phyloP scores from a whole-genome alignment of 495 filamentous ascomycete species.

The Neurospora tetraspora region DNA sequence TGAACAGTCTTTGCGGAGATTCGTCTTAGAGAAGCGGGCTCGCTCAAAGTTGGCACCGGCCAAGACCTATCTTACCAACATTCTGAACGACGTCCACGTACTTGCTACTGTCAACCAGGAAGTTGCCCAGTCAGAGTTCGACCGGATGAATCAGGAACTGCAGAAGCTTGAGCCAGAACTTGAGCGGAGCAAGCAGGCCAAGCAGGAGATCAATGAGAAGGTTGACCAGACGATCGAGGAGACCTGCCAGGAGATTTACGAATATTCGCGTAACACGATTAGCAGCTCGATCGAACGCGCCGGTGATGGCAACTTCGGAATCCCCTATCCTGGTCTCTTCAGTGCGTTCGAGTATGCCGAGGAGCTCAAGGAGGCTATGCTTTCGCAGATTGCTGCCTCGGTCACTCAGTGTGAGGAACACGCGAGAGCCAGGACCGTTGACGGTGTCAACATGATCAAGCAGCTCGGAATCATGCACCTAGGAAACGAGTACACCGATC shows the following conservation, averaged over 20 bases:
- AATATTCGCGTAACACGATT: conserved; percentile 65
- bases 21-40: conserved; percentile 92
- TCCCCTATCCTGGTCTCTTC: conserved; percentile 79
- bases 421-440: conserved; percentile 65
- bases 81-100: conserved; percentile 72
- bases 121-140: conserved; percentile 74
- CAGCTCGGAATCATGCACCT: conserved; percentile 80
- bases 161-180: conserved; percentile 75
- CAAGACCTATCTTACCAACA: conserved; percentile 90
- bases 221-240: conserved; percentile 75
- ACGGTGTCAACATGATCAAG: conserved; percentile 80
- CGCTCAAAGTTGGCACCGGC: conserved; percentile 93
- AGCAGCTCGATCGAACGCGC: conserved; percentile 59
- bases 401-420: conserved; percentile 75
- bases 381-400: conserved; percentile 69
- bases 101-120: conserved; percentile 83
- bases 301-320: conserved; percentile 67
- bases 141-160: conserved; percentile 71
- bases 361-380: conserved; percentile 83
- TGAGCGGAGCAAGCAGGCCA: conserved; percentile 73
- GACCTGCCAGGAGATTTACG: conserved; percentile 75
- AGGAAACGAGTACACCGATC: conserved; percentile 70
- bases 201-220: conserved; percentile 68
- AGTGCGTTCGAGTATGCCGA: conserved; percentile 87
- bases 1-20: conserved; percentile 78